Evolutionary conservation across 1,284 basidiomycete species (phyloP).

Genomic region (Filobasidium uniguttulatum): DNA sequence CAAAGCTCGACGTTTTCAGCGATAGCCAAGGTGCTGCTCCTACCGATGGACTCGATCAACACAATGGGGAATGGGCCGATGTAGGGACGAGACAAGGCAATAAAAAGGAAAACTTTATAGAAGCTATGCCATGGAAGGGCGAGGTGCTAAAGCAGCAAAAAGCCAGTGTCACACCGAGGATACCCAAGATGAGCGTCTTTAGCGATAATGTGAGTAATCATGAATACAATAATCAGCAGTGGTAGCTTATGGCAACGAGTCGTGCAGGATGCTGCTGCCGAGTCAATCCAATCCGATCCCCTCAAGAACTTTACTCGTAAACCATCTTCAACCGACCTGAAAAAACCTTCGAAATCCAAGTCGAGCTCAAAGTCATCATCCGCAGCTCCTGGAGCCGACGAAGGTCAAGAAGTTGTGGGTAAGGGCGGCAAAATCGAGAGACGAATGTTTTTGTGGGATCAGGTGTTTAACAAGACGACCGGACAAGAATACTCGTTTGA

Average conservation of each 20-base stretch:
- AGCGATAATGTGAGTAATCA: conserved; percentile 37
- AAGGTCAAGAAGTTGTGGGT: conserved; percentile 26
- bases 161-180: conserved; percentile 28
- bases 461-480: conserved; percentile 31
- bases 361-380: conserved; percentile 4
- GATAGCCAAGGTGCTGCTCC: conserved; percentile 20
- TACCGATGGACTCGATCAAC: conserved; percentile 8
- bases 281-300: conserved; percentile 45
- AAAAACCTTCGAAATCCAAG: conserved; percentile 19
- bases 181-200: conserved; percentile 42
- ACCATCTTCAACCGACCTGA: not conserved
- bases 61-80: conserved; percentile 37
- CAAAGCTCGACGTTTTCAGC: conserved; percentile 38
- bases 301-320: conserved; percentile 40
- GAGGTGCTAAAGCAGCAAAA: conserved; percentile 37
- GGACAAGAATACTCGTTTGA: conserved; percentile 38
- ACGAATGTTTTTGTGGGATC: conserved; percentile 36
- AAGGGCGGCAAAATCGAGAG: conserved; percentile 31
- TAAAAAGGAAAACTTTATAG: conserved; percentile 41
- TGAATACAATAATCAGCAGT: not conserved
- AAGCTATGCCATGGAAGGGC: conserved; percentile 40
- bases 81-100: conserved; percentile 40
- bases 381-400: conserved; percentile 18
- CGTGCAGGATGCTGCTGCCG: conserved; percentile 21
- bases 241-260: not conserved